Percentiles rank a stretch among this genome's conserved stretches.
Conservation (phyloP, 441 rosid genomes). For the Isatis lusitanica region DNA sequence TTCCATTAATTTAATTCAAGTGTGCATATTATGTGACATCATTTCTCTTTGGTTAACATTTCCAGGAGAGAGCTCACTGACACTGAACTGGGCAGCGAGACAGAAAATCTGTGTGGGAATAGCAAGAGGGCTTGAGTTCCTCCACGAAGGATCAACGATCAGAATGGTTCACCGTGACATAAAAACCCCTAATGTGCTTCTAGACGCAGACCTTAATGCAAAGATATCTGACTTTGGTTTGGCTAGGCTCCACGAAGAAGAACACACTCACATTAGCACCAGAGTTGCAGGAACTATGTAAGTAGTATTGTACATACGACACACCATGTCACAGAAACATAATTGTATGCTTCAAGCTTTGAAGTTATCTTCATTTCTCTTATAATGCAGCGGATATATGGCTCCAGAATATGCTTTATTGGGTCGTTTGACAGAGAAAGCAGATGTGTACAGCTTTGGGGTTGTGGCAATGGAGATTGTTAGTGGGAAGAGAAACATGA, state of each 20-base stretch:
- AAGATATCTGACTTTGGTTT: constrained; percentile 56
- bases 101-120: constrained; percentile 43
- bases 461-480: constrained; percentile 44
- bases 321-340: not conserved
- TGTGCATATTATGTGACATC: not conserved
- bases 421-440: constrained; percentile 47
- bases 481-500: constrained; percentile 38
- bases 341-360: not conserved
- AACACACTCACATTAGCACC: constrained; percentile 51
- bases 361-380: not conserved
- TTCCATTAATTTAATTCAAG: not conserved
- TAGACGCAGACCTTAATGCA: constrained; percentile 41
- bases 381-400: constrained; percentile 39
- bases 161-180: constrained; percentile 57
- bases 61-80: constrained; percentile 19
- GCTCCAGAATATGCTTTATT: constrained; percentile 46
- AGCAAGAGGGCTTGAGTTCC: constrained; percentile 51
- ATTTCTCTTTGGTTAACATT: not conserved
- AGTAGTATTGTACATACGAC: not conserved
- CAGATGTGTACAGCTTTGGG: constrained; percentile 52
- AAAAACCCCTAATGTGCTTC: constrained; percentile 48
- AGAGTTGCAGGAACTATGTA: constrained; percentile 49
- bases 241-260: constrained; percentile 53
- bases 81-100: constrained; percentile 43
- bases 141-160: constrained; percentile 51